These are phyloP conservation scores for Tilletia setariae DNA, from an alignment of 1,284 basidiomycete species.

Conservation along the genomic window DNA sequence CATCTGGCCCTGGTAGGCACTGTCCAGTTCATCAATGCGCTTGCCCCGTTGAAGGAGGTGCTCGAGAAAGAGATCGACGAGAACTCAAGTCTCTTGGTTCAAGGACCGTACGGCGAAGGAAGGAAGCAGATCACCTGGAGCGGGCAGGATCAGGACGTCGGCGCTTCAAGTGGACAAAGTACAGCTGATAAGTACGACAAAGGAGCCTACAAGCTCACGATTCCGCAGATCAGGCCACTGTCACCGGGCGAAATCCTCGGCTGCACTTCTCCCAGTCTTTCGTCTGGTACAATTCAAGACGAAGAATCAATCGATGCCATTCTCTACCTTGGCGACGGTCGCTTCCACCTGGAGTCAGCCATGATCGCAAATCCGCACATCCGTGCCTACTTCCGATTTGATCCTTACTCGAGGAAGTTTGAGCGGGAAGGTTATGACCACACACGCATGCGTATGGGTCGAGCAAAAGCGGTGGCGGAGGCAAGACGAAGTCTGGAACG, in stretches of 20 bases:
- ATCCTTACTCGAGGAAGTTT: slow-evolving; percentile 95
- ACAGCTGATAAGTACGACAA: slow-evolving; percentile 19
- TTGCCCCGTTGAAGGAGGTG: slow-evolving; percentile 41
- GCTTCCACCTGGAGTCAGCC: slow-evolving; percentile 96
- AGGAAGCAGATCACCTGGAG: slow-evolving; percentile 27
- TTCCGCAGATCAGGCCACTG: slow-evolving; percentile 88
- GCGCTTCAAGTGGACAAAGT: slow-evolving; percentile 18
- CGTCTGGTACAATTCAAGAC: slow-evolving; percentile 9
- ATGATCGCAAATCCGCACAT: slow-evolving; percentile 98
- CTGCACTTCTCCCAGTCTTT: slow-evolving; percentile 84
- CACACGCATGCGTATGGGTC: slow-evolving; percentile 72
- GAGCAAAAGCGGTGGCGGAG: slow-evolving; percentile 68
- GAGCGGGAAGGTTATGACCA: slow-evolving; percentile 91
- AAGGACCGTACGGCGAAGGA: slow-evolving; percentile 15
- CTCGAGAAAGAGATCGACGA: slow-evolving; percentile 33
- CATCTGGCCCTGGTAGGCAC: slow-evolving; percentile 51
- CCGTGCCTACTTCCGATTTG: slow-evolving; percentile 87
- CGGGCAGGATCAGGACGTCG: neutral
- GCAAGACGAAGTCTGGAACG: slow-evolving; percentile 33
- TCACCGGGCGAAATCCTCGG: slow-evolving; percentile 95
- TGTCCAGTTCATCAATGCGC: slow-evolving; percentile 52
- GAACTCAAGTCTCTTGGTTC: slow-evolving; percentile 27
- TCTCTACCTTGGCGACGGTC: slow-evolving; percentile 87
- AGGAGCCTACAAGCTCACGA: slow-evolving; percentile 53
- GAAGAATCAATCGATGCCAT: slow-evolving; percentile 44